Percentiles rank a stretch among this genome's conserved stretches.
Evolutionary conservation across 208 protist species (phyloP).

Genomic region (Leishmania turanica): DNA sequence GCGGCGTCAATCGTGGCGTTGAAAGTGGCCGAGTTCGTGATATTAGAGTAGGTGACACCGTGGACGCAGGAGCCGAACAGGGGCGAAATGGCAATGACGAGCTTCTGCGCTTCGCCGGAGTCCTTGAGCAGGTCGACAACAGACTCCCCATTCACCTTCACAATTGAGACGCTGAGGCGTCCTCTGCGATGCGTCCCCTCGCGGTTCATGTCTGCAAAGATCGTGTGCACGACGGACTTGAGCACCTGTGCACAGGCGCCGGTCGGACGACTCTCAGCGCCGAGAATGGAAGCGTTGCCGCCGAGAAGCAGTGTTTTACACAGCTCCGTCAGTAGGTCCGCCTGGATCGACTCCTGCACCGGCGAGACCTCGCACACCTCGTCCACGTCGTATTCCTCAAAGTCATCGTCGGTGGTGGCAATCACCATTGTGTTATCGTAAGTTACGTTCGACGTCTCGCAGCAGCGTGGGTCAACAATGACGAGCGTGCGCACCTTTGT

Average conservation of each 20-base stretch:
- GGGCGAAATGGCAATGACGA: slow-evolving; percentile 81
- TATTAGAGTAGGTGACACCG: slow-evolving; percentile 49
- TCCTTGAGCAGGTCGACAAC: slow-evolving; percentile 60
- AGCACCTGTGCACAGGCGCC: slow-evolving; percentile 49
- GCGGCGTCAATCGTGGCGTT: slow-evolving; percentile 54
- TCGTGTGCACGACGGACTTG: slow-evolving; percentile 59
- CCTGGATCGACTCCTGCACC: slow-evolving; percentile 37
- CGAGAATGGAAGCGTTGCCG: slow-evolving; percentile 73
- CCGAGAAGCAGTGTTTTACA: slow-evolving; percentile 60
- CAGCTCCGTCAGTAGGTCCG: slow-evolving; percentile 56
- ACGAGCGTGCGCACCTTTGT: slow-evolving; percentile 77
- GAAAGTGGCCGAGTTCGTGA: slow-evolving; percentile 41
- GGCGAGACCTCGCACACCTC: slow-evolving; percentile 59
- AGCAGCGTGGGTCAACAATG: slow-evolving; percentile 60
- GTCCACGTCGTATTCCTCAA: slow-evolving; percentile 83
- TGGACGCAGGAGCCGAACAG: slow-evolving; percentile 83
- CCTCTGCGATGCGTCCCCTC: slow-evolving; percentile 29
- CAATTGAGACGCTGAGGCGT: slow-evolving; percentile 63
- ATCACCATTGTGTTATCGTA: slow-evolving; percentile 69
- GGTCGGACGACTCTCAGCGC: slow-evolving; percentile 66
- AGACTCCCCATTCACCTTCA: slow-evolving; percentile 66
- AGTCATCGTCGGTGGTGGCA: slow-evolving; percentile 67
- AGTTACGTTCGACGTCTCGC: slow-evolving; percentile 66
- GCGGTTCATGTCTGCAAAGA: slow-evolving; percentile 45
- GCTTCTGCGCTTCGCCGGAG: slow-evolving; percentile 46